Evolutionary conservation across 768 basidiomycete species (phyloP), one percentile per base, ranked within the genome.

Genomic region (Lentinula guzmanii): DNA sequence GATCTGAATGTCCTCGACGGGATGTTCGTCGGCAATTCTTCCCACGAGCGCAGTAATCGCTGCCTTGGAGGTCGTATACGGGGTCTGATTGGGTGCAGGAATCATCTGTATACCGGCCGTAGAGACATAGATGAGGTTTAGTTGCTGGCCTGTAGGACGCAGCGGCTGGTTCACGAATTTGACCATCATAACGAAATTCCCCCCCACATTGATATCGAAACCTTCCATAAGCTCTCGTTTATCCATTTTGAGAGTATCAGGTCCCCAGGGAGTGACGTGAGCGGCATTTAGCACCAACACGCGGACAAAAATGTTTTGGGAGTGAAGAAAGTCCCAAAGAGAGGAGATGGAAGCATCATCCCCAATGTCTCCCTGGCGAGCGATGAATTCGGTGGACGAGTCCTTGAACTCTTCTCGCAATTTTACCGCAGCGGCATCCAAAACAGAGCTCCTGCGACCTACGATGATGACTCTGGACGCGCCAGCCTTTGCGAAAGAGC

Each of bases 291-390:
- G 55, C 13, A 56, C 55, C 5, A 56, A 33, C 3, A 56, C 41
- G 13, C 41, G 37, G 3, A 56, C 55, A 8, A 56, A 56, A 4
- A 56, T 56, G 37, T 43, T 43, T 43, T 56, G 55, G 28, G 55
- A 56, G 39, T 56, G 11, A 3, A 56, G 15, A 16, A 41, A 56
- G 6, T 56, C 41, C 55, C 55, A 56, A 1, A 56, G 41, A 6
- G 41, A 21, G 13, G 55, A 13, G 13, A 45, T 33, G 24, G 41
- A 56, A 6, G 8, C 41, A 21, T 56, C 55, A 21, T 41, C 37
- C 3, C 55, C 41, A 28, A 56, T 56, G 24, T 56, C 41, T 41
- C 55, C 55, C 28, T 56, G 55, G 6, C 55, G 55, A 56, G 55
- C 28, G 13, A 56, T 43, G 39, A 56, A 56, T 16, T 56, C 41